Percentiles rank a stretch among this genome's conserved stretches.
Evolutionary conservation across 495 filamentous ascomycete species (phyloP).

Genomic region (Letharia lupina): DNA sequence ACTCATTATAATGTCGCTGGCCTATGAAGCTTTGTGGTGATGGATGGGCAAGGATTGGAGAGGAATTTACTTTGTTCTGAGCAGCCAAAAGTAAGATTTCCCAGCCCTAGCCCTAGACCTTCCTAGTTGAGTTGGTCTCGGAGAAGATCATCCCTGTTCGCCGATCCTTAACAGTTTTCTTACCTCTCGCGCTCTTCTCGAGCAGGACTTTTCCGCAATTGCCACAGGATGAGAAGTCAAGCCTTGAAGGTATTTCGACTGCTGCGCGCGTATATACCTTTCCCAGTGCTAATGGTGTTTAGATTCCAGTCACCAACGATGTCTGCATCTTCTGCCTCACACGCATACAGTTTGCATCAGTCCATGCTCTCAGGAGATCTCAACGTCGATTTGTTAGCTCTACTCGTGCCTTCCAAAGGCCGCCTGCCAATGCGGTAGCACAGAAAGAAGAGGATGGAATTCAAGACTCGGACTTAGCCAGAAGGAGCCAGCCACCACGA

Average conservation of each 20-base stretch:
- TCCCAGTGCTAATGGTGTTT: background rate
- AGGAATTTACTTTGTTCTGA: too few relatives aligned
- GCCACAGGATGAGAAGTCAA: slow-evolving; percentile 12
- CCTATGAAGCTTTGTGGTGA: too few relatives aligned
- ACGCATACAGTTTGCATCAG: slow-evolving; percentile 15
- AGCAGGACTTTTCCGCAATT: background rate
- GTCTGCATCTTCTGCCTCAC: slow-evolving; percentile 26
- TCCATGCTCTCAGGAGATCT: background rate
- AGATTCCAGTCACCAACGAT: slow-evolving; percentile 17
- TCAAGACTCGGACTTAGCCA: background rate
- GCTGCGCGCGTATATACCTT: background rate
- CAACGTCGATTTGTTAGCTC: slow-evolving; percentile 20
- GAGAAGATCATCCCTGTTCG: background rate
- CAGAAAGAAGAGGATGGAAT: slow-evolving; percentile 1
- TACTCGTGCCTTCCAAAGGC: slow-evolving; percentile 4
- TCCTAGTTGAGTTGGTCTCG: background rate
- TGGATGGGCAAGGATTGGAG: too few relatives aligned
- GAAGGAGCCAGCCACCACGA: background rate
- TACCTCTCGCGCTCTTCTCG: background rate
- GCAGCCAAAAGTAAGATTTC: too few relatives aligned
- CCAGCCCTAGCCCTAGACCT: background rate
- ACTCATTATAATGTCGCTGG: too few relatives aligned
- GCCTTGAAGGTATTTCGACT: slow-evolving; percentile 8
- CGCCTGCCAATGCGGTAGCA: slow-evolving; percentile 16
- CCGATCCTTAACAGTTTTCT: background rate